A percentile compares a stretch with the other conserved stretches of the same genome.
Conservation (phyloP, 139 green algal genomes). For the Chlorella sorokiniana region DNA sequence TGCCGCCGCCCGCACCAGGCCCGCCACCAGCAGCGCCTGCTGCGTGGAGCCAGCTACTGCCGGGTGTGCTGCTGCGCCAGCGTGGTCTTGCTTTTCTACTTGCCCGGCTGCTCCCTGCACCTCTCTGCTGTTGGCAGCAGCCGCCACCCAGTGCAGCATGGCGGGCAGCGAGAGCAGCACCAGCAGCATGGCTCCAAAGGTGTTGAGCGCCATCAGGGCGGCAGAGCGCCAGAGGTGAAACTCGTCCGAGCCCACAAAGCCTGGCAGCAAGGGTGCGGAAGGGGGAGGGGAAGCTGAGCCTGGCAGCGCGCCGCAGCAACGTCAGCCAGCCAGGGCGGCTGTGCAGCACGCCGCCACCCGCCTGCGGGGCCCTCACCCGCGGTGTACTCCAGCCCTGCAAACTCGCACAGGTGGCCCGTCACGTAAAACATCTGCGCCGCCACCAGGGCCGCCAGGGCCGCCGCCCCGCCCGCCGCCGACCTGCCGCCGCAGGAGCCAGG, state of each 20-base stretch:
- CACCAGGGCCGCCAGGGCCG: conserved; percentile 32
- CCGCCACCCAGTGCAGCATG: conserved; percentile 10
- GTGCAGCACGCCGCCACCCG: not conserved
- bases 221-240: conserved; percentile 67
- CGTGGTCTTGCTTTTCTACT: not conserved
- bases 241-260: conserved; percentile 84
- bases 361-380: conserved; percentile 55
- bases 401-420: conserved; percentile 90
- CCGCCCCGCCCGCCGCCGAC: conserved; percentile 5
- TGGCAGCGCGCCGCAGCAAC: no score
- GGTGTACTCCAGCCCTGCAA: conserved; percentile 86
- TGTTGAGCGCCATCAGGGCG: conserved; percentile 78
- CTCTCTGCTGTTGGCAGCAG: not conserved
- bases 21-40: conserved; percentile 10
- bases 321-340: not conserved
- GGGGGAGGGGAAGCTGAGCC: not conserved
- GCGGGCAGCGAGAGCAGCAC: conserved; percentile 43
- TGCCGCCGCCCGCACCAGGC: conserved; percentile 10
- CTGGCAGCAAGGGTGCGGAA: conserved; percentile 7
- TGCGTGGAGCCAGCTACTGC: not conserved
- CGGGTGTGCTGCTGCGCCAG: not conserved
- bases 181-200: conserved; percentile 68
- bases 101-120: not conserved
- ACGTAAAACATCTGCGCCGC: conserved; percentile 75
- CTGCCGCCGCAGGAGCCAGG: not conserved